These are phyloP conservation scores for Colletotrichum abscissum DNA, from an alignment of 2,329 filamentous ascomycete genomes.

Conservation along the genomic window DNA sequence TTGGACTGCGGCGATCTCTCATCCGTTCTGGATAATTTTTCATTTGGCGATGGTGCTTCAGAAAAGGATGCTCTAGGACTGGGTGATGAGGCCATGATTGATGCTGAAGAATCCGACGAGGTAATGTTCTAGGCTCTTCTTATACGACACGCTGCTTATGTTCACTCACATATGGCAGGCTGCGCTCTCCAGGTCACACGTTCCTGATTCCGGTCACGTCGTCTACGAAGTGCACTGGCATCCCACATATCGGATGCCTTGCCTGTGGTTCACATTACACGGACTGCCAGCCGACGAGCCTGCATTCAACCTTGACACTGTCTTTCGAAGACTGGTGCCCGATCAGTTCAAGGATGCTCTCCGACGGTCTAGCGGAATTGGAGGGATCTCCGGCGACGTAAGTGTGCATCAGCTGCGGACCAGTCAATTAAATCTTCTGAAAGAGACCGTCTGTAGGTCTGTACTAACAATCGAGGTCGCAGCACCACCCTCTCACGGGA, in stretches of 20 bases:
- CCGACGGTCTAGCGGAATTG: conserved; percentile 71
- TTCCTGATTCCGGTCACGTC: conserved; percentile 59
- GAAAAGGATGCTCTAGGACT: conserved; percentile 37
- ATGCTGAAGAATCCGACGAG: conserved; percentile 63
- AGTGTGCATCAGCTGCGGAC: conserved; percentile 54
- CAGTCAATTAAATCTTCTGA: conserved; percentile 46
- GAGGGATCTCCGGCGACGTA: conserved; percentile 82
- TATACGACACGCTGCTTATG: conserved; percentile 5
- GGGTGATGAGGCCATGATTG: conserved; percentile 59
- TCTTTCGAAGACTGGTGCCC: conserved; percentile 79
- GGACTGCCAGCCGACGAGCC: conserved; percentile 66
- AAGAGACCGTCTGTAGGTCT: conserved; percentile 35
- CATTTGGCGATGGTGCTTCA: conserved; percentile 47
- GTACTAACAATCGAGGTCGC: conserved; percentile 43
- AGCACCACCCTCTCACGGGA: conserved; percentile 87
- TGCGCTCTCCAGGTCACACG: conserved; percentile 47
- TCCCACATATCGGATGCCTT: conserved; percentile 79
- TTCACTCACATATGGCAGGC: conserved; percentile 48
- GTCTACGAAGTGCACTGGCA: conserved; percentile 82
- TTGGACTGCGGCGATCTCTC: conserved; percentile 59
- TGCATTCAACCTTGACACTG: conserved; percentile 72
- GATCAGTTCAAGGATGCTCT: conserved; percentile 71
- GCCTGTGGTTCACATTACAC: conserved; percentile 79
- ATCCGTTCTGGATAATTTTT: conserved; percentile 57
- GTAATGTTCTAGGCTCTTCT: conserved; percentile 45